Conservation (phyloP, 768 basidiomycete genomes). For the Mycena indigotica region DNA sequence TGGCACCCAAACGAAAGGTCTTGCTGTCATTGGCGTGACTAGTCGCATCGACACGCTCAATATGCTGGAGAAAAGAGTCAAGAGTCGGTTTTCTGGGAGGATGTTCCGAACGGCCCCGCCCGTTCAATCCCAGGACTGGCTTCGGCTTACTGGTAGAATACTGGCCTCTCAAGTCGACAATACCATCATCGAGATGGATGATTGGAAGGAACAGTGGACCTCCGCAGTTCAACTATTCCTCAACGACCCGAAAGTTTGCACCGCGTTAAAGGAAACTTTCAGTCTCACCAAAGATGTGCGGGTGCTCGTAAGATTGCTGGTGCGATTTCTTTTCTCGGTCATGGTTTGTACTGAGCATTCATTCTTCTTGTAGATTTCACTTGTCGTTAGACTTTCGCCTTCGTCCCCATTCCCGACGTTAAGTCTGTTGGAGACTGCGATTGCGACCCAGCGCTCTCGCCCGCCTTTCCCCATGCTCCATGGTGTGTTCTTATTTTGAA, state of each 20-base stretch:
- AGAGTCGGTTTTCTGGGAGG: conserved; percentile 94
- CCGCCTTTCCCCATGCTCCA: conserved; percentile 52
- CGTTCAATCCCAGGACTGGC: conserved; percentile 49
- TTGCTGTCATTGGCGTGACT: conserved; percentile 87
- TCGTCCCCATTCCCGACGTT: conserved; percentile 56
- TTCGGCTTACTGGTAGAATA: conserved; percentile 47
- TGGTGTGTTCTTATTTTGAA: conserved; percentile 42
- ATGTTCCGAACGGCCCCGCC: conserved; percentile 78
- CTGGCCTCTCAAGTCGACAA: conserved; percentile 40
- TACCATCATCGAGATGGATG: conserved; percentile 33
- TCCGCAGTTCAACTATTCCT: conserved; percentile 59
- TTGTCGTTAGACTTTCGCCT: conserved; percentile 49
- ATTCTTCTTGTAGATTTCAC: conserved; percentile 39
- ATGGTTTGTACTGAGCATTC: neutral
- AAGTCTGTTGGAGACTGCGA: conserved; percentile 43
- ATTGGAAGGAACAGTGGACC: conserved; percentile 68
- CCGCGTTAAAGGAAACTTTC: conserved; percentile 59
- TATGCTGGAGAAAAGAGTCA: conserved; percentile 92
- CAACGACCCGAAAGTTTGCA: conserved; percentile 45
- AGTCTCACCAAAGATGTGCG: conserved; percentile 61
- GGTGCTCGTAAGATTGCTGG: conserved; percentile 61
- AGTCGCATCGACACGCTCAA: conserved; percentile 87
- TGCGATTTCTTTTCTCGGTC: conserved; percentile 35
- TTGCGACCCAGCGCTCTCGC: conserved; percentile 58
- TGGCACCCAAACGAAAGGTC: conserved; percentile 58